These are phyloP conservation scores for Rutstroemia sp. DNA, from an alignment of 2,329 filamentous ascomycete species.

Conservation along the genomic window DNA sequence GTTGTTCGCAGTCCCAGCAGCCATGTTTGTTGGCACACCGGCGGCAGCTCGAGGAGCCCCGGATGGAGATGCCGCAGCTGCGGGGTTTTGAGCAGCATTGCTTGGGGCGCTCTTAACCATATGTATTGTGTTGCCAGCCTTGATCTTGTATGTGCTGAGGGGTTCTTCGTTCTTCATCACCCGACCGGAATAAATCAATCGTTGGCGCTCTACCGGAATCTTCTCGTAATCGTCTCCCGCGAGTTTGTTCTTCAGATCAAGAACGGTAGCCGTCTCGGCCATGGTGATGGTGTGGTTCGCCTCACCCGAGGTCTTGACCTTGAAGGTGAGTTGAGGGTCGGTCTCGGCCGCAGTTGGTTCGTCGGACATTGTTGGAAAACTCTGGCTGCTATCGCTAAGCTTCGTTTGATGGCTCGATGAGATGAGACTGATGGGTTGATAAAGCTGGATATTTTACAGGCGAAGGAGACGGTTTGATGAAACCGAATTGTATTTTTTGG, in stretches of 20 bases:
- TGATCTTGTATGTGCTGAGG: conserved; percentile 84
- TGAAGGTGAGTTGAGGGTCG: conserved; percentile 84
- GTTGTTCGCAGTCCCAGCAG: conserved; percentile 78
- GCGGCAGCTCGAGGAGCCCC: conserved; percentile 38
- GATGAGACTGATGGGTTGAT: not conserved
- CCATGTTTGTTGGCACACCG: conserved; percentile 68
- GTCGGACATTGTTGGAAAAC: conserved; percentile 42
- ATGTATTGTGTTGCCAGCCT: conserved; percentile 90
- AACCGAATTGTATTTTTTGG: no score
- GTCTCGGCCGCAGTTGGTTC: conserved; percentile 43
- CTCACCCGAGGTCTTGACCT: conserved; percentile 94
- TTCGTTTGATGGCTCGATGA: not conserved
- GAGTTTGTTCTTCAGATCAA: conserved; percentile 85
- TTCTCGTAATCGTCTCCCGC: conserved; percentile 75
- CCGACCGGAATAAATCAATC: conserved; percentile 93
- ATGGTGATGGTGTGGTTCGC: conserved; percentile 79
- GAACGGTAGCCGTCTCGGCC: conserved; percentile 65
- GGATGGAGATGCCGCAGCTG: conserved; percentile 31
- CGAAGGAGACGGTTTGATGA: no score
- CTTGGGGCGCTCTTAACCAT: conserved; percentile 94
- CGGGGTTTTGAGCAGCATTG: conserved; percentile 41
- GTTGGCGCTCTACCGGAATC: conserved; percentile 79
- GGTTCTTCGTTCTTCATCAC: conserved; percentile 94
- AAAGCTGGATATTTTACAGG: not conserved
- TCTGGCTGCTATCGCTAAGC: not conserved